phyloP scores from a whole-genome alignment of 1,139 yeast species.

The Scheffersomyces segobiensis region DNA sequence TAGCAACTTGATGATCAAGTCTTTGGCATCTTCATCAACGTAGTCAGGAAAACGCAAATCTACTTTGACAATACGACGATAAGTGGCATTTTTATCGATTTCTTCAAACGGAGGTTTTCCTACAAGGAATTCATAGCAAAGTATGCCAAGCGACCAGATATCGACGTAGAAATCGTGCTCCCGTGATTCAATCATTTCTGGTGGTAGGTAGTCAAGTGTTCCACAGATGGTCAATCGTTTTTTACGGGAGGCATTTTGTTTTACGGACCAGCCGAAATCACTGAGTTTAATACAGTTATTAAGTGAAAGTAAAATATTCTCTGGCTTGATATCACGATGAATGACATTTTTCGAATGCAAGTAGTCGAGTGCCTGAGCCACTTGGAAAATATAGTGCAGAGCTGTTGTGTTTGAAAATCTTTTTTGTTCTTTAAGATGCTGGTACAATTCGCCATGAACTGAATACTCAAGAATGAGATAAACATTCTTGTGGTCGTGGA shows the following conservation, averaged over 20 bases:
- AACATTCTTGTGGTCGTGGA: conserved; percentile 76
- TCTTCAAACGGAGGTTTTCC: conserved; percentile 95
- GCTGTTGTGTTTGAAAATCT: conserved; percentile 73
- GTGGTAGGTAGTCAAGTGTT: conserved; percentile 90
- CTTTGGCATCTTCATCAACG: conserved; percentile 73
- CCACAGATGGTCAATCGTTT: conserved; percentile 88
- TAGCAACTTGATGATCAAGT: conserved; percentile 61
- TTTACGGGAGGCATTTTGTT: conserved; percentile 12
- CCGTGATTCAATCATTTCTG: conserved; percentile 88
- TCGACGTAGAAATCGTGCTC: conserved; percentile 82
- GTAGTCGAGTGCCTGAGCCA: conserved; percentile 75
- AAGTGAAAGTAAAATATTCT: conserved; percentile 75
- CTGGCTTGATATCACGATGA: conserved; percentile 93
- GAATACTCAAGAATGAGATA: conserved; percentile 85
- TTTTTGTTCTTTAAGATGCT: conserved; percentile 60
- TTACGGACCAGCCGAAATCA: conserved; percentile 96
- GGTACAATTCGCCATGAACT: conserved; percentile 84
- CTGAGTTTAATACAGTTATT: conserved; percentile 77
- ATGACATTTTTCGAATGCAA: conserved; percentile 78
- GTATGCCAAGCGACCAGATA: conserved; percentile 89
- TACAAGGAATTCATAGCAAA: conserved; percentile 81
- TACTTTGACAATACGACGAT: conserved; percentile 72
- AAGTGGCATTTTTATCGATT: conserved; percentile 69
- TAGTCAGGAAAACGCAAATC: conserved; percentile 73
- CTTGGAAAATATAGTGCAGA: conserved; percentile 78